A percentile compares a stretch with the other conserved stretches of the same genome.
Conservation (phyloP, 2,329 filamentous ascomycete species). For the Fusarium burgessii region DNA sequence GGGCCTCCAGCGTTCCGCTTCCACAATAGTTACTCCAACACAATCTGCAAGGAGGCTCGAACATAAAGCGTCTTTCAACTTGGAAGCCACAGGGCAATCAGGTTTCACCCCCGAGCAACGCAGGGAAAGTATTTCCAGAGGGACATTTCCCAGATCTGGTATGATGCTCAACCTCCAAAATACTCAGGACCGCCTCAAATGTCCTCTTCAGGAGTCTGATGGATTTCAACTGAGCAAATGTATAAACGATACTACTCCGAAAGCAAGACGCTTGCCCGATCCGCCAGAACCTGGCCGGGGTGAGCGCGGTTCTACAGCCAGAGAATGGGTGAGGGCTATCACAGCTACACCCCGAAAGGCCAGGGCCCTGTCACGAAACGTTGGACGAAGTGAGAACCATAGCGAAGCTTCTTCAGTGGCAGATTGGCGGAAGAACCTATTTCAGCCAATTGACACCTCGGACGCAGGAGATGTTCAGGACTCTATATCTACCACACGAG, state of each 20-base stretch:
- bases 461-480: background rate
- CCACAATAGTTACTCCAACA: conserved; percentile 39
- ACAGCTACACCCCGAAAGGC: conserved; percentile 22
- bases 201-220: background rate
- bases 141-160: conserved; percentile 16
- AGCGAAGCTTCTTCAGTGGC: background rate
- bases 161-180: conserved; percentile 33
- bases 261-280: conserved; percentile 9
- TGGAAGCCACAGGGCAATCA: conserved; percentile 26
- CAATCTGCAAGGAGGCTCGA: conserved; percentile 23
- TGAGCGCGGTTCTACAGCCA: conserved; percentile 11
- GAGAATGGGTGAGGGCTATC: conserved; percentile 21
- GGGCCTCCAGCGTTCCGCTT: conserved; percentile 29
- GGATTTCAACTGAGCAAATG: conserved; percentile 4
- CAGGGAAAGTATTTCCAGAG: background rate
- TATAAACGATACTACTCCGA: conserved; percentile 1
- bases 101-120: conserved; percentile 41
- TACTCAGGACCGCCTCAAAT: conserved; percentile 26
- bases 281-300: background rate
- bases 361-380: conserved; percentile 3
- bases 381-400: background rate
- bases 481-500: conserved; percentile 10
- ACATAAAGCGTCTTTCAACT: conserved; percentile 25
- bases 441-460: background rate
- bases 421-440: background rate